Evolutionary conservation across 495 filamentous ascomycete species (phyloP), one percentile per base, ranked within the genome.

Genomic region (Lepraria neglecta): DNA sequence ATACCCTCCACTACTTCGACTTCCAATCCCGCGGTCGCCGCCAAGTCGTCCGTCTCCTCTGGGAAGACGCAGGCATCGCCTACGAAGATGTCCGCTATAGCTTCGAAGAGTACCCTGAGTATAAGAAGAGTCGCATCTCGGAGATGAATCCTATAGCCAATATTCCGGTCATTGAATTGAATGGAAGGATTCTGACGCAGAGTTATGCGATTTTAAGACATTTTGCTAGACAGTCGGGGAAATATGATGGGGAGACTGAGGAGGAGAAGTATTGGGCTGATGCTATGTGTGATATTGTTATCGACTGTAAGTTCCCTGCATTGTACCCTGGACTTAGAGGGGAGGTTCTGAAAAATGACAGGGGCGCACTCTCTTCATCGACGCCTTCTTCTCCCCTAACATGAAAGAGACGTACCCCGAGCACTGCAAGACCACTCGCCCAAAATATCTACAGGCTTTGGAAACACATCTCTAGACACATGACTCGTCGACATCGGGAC

Each of bases 231-330:
- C 69, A 74, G 19, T 64, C 78, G 17, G 73, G 71, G 15, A 53
- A 43, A 12, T 77, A 77, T 59, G 74, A 77, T 46, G 75, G 73
- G 3, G 59, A 71, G 38, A 75, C 73, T 4, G 73, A 69, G 43
- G 60, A 64, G 9, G 76, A 77, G 65, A 77, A 73, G 66, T 78
- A 76, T 45, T 62, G 69, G 50, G 71, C 73, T 19, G 76, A 79
- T 65, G 69, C 68, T 6, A 73, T 78, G 3, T 67, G 74, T 17
- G 77, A 80, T 65, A 71, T 78, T 52, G 76, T 73, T 30, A 64
- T 69, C 47, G 77, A 78, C 46, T 77, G 75, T 64, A 56, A 0
- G 65, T 44, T 10, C 21, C 12, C 11, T 19, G 0, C 3, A 7
- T 14, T 21, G 33, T 40, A 2, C 3, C 14, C 3, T 15, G 30